Evolutionary conservation across 495 filamentous ascomycete species (phyloP).

Genomic region (Penicillium atrosanguineum): DNA sequence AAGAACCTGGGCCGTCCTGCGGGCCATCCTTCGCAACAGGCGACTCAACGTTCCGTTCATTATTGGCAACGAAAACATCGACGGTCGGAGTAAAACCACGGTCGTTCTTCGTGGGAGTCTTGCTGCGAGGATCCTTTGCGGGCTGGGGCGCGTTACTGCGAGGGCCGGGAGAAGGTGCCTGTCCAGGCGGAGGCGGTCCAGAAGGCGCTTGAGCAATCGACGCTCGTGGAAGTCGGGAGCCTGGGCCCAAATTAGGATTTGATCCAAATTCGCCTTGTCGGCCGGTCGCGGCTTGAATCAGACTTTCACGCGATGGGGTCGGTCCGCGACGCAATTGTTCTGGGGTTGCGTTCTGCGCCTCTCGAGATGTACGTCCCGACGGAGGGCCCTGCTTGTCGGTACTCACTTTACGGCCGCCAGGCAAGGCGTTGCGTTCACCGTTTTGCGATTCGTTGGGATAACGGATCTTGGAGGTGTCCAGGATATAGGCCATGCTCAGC

Average conservation of each 20-base stretch:
- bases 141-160: slow-evolving; percentile 42
- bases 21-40: slow-evolving; percentile 50
- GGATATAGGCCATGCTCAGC: slow-evolving; percentile 82
- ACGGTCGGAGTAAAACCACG: slow-evolving; percentile 51
- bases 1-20: slow-evolving; percentile 43
- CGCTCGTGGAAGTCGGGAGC: slow-evolving; percentile 67
- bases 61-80: slow-evolving; percentile 42
- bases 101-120: slow-evolving; percentile 56
- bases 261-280: slow-evolving; percentile 32
- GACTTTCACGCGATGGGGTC: slow-evolving; percentile 52
- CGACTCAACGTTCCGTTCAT: slow-evolving; percentile 52
- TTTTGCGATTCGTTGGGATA: slow-evolving; percentile 77
- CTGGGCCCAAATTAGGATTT: slow-evolving; percentile 39
- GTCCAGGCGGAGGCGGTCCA: slow-evolving; percentile 83
- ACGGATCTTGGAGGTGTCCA: slow-evolving; percentile 93
- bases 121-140: slow-evolving; percentile 48
- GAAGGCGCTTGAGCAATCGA: slow-evolving; percentile 68
- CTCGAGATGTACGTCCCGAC: slow-evolving; percentile 54
- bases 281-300: slow-evolving; percentile 27
- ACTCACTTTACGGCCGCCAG: slow-evolving; percentile 37
- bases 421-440: slow-evolving; percentile 30
- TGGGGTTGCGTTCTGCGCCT: slow-evolving; percentile 56
- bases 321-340: slow-evolving; percentile 53
- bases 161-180: slow-evolving; percentile 78
- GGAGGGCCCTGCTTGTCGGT: slow-evolving; percentile 33